Evolutionary conservation across 1,284 basidiomycete genomes (phyloP), one percentile per base, ranked within the genome.

Genomic region (Ustilago vetiveriae): DNA sequence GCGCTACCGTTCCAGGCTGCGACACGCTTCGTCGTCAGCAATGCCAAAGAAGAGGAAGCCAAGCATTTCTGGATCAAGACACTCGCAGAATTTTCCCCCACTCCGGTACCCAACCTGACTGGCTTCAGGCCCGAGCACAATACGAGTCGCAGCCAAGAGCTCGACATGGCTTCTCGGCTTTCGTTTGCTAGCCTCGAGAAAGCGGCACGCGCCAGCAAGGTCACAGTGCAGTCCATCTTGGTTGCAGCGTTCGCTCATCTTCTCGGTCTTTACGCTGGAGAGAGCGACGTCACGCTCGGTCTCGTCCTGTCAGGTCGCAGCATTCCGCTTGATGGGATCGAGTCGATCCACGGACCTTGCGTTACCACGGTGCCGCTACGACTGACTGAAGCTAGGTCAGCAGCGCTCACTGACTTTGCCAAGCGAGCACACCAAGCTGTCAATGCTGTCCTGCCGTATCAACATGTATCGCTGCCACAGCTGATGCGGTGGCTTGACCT

Each of bases 311-410:
- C 68, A 10, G 79, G 79, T 6, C 67, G 77, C 26, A 65, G 51
- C n/a, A 37, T 74, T 29, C 44, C 57, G 2, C 49, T 67, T 3
- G 64, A 66, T 6, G 42, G 37, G 6, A 54, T 73, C 36, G 73
- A 68, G 16, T 23, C 50, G 3, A 57, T 78, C 9, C 79, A 79
- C 32, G 79, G 79, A 16, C 79, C 79, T 17, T 75, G 74, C 38
- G 60, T 78, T 14, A 77, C 75, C 3, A 77, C 76, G 10, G 72
- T 78, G 19, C 78, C 78, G 3, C 69, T 80, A 40, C 63, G 73
- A 6, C 41, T 63, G 48, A 24, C 30, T 11, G 52, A 60, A 3
- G 36, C 51, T 2, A 19, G 58, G 11, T 42, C 40, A 2, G 10
- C 26, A 8, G 33, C 33, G 16, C 35, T 42, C 3, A 17, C 38